These are phyloP conservation scores for Cytospora piceae DNA, from an alignment of 2,329 filamentous ascomycete genomes.

Conservation along the genomic window DNA sequence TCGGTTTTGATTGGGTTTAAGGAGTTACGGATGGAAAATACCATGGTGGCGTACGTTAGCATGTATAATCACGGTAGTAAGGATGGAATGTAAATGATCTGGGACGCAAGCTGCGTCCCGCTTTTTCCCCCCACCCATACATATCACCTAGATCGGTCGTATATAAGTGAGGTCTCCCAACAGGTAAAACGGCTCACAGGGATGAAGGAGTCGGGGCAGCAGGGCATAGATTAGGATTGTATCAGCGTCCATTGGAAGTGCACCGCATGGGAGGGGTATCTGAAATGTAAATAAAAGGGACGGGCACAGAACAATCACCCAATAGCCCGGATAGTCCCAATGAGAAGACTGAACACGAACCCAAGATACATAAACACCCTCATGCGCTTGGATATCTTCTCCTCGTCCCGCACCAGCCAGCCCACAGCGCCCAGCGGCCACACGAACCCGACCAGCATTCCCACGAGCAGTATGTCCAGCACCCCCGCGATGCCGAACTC, in stretches of 20 bases:
- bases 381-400: conserved; percentile 82
- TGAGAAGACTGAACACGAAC: conserved; percentile 75
- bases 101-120: conserved; percentile 1
- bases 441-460: conserved; percentile 90
- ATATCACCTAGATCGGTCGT: background rate
- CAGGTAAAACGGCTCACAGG: background rate
- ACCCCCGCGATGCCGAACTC: conserved; percentile 55
- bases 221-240: background rate
- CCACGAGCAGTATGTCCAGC: conserved; percentile 84
- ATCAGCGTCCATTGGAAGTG: background rate
- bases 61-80: conserved; percentile 12
- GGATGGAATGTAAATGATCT: conserved; percentile 8
- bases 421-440: conserved; percentile 87
- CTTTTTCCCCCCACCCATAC: background rate
- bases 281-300: background rate
- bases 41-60: conserved; percentile 24
- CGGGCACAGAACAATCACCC: background rate
- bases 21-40: conserved; percentile 26
- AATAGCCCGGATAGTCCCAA: conserved; percentile 67
- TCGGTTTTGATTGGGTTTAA: background rate
- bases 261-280: background rate
- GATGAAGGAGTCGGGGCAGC: background rate
- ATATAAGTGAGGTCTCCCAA: background rate
- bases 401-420: conserved; percentile 85
- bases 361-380: conserved; percentile 87